These are phyloP conservation scores for Saraca asoca DNA, from an alignment of 331 rosid species.

Conservation along the genomic window DNA sequence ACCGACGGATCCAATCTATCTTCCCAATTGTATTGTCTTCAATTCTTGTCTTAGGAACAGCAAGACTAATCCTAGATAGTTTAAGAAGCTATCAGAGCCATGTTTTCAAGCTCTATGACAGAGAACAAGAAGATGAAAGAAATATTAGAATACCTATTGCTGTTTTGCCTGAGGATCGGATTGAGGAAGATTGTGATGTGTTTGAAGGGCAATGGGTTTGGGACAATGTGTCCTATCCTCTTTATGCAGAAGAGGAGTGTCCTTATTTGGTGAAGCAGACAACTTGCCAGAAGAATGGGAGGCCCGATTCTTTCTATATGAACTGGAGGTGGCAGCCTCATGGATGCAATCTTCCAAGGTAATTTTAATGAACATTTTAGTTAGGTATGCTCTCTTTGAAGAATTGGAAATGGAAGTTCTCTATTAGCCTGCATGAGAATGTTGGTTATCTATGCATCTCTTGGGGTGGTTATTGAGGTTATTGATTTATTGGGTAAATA, in stretches of 20 bases:
- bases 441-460: too few relatives aligned
- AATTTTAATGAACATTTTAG: conserved; percentile 2
- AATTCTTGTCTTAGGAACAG: conserved; percentile 57
- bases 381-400: not conserved
- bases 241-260: conserved; percentile 70
- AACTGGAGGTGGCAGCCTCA: conserved; percentile 94
- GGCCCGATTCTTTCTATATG: conserved; percentile 79
- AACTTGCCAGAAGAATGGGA: conserved; percentile 83
- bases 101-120: conserved; percentile 40
- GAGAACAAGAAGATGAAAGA: conserved; percentile 38
- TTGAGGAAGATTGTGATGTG: conserved; percentile 61
- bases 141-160: conserved; percentile 41
- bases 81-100: conserved; percentile 56
- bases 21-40: conserved; percentile 62
- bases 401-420: not conserved
- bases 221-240: conserved; percentile 78
- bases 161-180: conserved; percentile 54
- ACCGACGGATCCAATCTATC: conserved; percentile 56
- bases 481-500: too few relatives aligned
- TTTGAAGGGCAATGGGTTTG: conserved; percentile 87
- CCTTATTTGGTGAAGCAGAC: conserved; percentile 87
- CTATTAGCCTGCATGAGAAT: too few relatives aligned
- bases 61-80: conserved; percentile 56
- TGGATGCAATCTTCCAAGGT: conserved; percentile 86
- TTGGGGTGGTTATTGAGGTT: not conserved